Evolutionary conservation across 1,284 basidiomycete genomes (phyloP), one percentile per base, ranked within the genome.

Genomic region (Lignosus rhinocerotis): DNA sequence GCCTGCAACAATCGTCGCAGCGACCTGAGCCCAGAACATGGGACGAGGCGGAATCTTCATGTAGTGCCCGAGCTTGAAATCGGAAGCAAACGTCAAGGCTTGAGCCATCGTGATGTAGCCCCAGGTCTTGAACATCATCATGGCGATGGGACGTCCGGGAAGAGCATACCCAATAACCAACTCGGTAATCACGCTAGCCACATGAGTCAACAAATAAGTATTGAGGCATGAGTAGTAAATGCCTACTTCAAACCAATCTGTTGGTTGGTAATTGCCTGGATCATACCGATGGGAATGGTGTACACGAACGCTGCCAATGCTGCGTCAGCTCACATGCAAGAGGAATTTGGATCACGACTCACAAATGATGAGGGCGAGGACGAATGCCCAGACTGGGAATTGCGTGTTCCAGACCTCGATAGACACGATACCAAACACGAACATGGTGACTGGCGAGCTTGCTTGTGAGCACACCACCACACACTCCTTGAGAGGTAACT

Each of bases 371-470:
- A 82, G 68, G 14, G 73, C 68, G 16, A 83, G 72, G 10, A 84
- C 67, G 53, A 83, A 76, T 33, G 78, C 82, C 82, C 85, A 90
- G 25, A 88, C 82, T 0, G 85, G 85, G 73, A 88, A 80, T 31
- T 83, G 77, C 0, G 88, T 85, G 11, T 81, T 74, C 83, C 85
- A 92, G 10, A 86, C 80, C 68, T 88, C 84, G 38, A 93, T 86
- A 49, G 82, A 80, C 30, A 89, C 70, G 62, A 93, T 80, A 3
- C 86, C 86, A 41, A 93, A 80, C 0, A 81, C 76, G 66, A 85
- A 85, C 67, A 80, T 83, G 41, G 76, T 61, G 47, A 71, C 83
- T 75, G 43, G 7, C 17, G 7, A 53, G 34, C 17, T 42, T 16
- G 17, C n/a, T 8, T 12, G 17, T 33, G 12, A 38, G 14, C 19